A percentile compares a stretch with the other conserved stretches of the same genome.
phyloP scores from a whole-genome alignment of 176 grass and related monocot species.

The Rhynchospora breviuscula region DNA sequence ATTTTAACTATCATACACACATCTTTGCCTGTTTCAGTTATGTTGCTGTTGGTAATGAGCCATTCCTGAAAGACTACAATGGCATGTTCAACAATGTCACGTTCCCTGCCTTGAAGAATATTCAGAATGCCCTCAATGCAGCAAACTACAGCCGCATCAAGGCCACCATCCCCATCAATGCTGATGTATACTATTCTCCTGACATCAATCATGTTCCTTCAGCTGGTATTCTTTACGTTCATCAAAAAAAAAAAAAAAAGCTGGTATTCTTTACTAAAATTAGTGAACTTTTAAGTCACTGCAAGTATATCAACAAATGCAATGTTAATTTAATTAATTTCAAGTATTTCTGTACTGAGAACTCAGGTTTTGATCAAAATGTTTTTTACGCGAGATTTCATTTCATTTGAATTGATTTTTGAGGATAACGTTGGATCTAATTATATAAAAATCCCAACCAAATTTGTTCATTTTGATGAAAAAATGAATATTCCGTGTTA shows the following conservation, averaged over 20 bases:
- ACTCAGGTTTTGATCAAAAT: no score
- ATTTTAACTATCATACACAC: not conserved
- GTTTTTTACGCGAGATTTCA: no score
- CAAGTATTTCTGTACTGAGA: not conserved
- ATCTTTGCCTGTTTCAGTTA: conserved; percentile 17
- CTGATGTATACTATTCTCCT: conserved; percentile 71
- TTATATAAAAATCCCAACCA: no score
- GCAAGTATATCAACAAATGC: not conserved
- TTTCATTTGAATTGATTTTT: no score
- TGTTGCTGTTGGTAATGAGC: conserved; percentile 73
- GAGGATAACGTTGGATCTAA: no score
- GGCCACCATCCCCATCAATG: conserved; percentile 65
- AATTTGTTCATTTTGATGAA: no score
- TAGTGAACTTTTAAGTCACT: not conserved
- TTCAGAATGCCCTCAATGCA: conserved; percentile 62
- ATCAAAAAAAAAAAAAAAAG: no score
- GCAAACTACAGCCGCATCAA: conserved; percentile 41
- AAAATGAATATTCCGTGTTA: no score
- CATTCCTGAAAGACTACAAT: conserved; percentile 62
- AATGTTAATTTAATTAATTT: not conserved
- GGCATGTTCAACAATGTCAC: conserved; percentile 37
- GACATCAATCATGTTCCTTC: conserved; percentile 46
- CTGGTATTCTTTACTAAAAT: conserved; percentile 27
- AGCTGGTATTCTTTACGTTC: conserved; percentile 27
- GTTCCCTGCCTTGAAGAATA: conserved; percentile 61